A percentile compares a stretch with the other conserved stretches of the same genome.
Evolutionary conservation across 768 basidiomycete species (phyloP).

Genomic region (Tephrocybe sp.): DNA sequence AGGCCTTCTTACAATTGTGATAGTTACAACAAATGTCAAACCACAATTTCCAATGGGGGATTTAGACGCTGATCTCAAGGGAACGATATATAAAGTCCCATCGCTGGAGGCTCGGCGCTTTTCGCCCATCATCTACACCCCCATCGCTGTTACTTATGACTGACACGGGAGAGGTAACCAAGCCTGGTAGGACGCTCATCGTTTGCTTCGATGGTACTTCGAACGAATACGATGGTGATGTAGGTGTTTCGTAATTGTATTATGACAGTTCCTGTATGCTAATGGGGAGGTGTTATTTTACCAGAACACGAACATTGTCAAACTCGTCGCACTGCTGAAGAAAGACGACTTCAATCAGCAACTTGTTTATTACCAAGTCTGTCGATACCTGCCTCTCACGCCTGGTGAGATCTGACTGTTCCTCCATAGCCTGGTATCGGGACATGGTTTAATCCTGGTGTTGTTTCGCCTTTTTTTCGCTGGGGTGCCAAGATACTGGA

Average conservation of each 20-base stretch:
- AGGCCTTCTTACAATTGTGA: too few relatives aligned
- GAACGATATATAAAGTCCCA: slow-evolving; percentile 8
- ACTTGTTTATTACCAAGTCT: slow-evolving; percentile 56
- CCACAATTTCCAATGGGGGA: neutral
- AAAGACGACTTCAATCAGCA: slow-evolving; percentile 28
- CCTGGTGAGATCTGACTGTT: neutral
- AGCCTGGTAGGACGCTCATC: slow-evolving; percentile 14
- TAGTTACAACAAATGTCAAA: neutral
- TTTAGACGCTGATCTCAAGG: neutral
- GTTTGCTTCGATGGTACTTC: slow-evolving; percentile 64
- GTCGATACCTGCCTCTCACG: neutral
- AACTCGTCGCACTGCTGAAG: slow-evolving; percentile 28
- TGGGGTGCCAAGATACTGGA: slow-evolving; percentile 65
- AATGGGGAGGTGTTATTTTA: too few relatives aligned
- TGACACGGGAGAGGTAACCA: slow-evolving; percentile 12
- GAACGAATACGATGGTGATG: slow-evolving; percentile 38
- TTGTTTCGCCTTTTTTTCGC: slow-evolving; percentile 60
- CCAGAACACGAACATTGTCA: slow-evolving; percentile 34
- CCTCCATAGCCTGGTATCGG: slow-evolving; percentile 42
- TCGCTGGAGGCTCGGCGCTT: neutral
- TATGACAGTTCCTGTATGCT: neutral
- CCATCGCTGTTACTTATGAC: slow-evolving; percentile 13
- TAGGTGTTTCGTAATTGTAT: slow-evolving; percentile 19
- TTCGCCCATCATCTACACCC: neutral
- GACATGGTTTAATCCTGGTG: slow-evolving; percentile 58